Conservation (phyloP, 2,329 filamentous ascomycete species). For the Pezicula radicicola region DNA sequence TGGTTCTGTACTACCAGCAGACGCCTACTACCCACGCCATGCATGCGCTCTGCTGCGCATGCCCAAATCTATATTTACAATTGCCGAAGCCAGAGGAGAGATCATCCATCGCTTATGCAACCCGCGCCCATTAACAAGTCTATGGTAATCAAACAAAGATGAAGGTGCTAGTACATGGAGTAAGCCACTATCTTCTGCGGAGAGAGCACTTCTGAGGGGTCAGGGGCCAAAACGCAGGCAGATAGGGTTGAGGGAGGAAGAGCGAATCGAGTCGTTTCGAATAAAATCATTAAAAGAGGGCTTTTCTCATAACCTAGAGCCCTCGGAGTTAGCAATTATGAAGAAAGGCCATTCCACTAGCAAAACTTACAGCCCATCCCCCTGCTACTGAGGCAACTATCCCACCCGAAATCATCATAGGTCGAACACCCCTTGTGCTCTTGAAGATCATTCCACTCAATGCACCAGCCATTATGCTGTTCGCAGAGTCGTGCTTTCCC, state of each 20-base stretch:
- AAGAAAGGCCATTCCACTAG: neutral
- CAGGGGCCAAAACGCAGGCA: neutral
- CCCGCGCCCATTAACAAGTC: constrained; percentile 25
- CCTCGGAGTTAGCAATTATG: constrained; percentile 13
- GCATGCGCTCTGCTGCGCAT: constrained; percentile 12
- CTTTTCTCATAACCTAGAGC: constrained; percentile 45
- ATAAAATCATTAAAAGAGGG: constrained; percentile 37
- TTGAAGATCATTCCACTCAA: constrained; percentile 95
- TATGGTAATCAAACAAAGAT: constrained; percentile 28
- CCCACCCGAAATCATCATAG: constrained; percentile 91
- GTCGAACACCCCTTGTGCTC: constrained; percentile 83
- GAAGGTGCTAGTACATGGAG: constrained; percentile 26
- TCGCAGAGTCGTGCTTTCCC: constrained; percentile 85
- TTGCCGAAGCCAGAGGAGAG: constrained; percentile 28
- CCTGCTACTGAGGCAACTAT: constrained; percentile 85
- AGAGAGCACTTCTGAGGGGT: constrained; percentile 1
- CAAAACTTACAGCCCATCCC: constrained; percentile 77
- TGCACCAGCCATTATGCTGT: constrained; percentile 81
- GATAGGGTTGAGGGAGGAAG: constrained; percentile 1
- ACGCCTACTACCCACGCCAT: constrained; percentile 16
- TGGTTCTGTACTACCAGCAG: constrained; percentile 14
- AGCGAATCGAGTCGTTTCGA: constrained; percentile 2
- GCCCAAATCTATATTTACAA: constrained; percentile 29
- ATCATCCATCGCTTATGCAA: constrained; percentile 32
- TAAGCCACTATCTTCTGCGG: constrained; percentile 10